Evolutionary conservation across 2,329 filamentous ascomycete genomes (phyloP), one percentile per base, ranked within the genome.

Genomic region (Cladosporium sp.): DNA sequence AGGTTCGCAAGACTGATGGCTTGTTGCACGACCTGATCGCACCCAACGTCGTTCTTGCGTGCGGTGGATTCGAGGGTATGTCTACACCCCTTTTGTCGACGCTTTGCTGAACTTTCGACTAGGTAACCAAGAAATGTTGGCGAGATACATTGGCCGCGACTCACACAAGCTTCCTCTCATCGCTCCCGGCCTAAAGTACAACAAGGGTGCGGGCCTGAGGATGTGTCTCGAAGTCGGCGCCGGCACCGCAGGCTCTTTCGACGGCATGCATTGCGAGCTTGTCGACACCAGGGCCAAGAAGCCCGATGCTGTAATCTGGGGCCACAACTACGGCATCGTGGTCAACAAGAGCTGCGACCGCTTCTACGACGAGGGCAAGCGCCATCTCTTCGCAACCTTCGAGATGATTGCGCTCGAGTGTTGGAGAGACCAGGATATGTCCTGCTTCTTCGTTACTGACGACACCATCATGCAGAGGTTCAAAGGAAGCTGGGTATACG

Each of bases 281-380:
- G 78, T 80, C 14, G 79, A 80, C 62, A 79, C 73, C 1, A 70
- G 78, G n/a, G 75, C 78, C 25, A 77, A 69, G 13, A 80, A 80
- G 68, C 78, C 78, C 1, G 78, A 79, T 65, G 77, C 78, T 4
- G 76, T 78, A 6, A 77, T 78, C 48, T 79, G 76, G 77, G 75
- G 78, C 57, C 76, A 79, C 71, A 79, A 79, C 68, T 80, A 80
- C 66, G 78, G 78, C n/a, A 80, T 81, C 61, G 77, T 80, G 0
- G 78, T 81, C 36, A 80, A 81, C 68, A 69, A 76, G 26, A 67
- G 79, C 11, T 79, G 73, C 68, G 73, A 79, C 57, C 75, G 94
- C 2, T 97, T 98, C 79, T 98, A 98, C 80, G 93, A 97, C 74
- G 94, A 98, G 78, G 97, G 94, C 84, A 97, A 97, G 81, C 87